These are phyloP conservation scores for Dianthus caryophyllus DNA, from an alignment of 148 eudicot genomes.

Conservation along the genomic window DNA sequence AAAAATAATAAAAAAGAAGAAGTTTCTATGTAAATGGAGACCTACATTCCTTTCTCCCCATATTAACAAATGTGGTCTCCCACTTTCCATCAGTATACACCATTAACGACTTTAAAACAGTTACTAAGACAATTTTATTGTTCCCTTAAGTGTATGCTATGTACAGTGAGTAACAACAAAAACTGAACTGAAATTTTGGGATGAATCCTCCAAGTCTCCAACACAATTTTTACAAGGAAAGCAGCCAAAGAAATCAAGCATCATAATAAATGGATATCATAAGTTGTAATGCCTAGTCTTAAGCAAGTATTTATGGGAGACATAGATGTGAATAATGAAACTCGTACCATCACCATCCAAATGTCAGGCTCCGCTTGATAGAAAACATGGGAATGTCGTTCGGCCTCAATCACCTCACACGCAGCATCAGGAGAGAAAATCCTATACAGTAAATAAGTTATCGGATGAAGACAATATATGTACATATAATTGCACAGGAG, in stretches of 20 bases:
- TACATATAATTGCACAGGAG: no score
- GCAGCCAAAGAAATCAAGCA: no score
- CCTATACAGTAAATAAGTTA: constrained; percentile 34
- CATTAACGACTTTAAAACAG: not conserved
- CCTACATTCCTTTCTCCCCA: not conserved
- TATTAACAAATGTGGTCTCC: not conserved
- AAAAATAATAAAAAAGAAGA: no score
- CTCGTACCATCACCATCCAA: constrained; percentile 97
- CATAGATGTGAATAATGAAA: not conserved
- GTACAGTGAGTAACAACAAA: not conserved
- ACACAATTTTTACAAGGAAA: no score
- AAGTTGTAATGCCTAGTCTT: not conserved
- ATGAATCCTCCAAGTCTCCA: no score
- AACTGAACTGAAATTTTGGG: no score
- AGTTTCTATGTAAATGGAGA: no score
- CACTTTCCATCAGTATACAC: not conserved
- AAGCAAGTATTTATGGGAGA: not conserved
- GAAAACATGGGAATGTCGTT: constrained; percentile 87
- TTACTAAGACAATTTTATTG: not conserved
- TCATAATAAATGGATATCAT: not conserved
- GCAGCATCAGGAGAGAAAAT: constrained; percentile 96
- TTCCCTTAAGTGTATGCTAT: not conserved
- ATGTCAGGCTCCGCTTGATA: constrained; percentile 92
- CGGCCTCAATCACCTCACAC: constrained; percentile 97
- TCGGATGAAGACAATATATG: not conserved